These are phyloP conservation scores for Citrus hindsii DNA, from an alignment of 345 rosid genomes.

Conservation along the genomic window DNA sequence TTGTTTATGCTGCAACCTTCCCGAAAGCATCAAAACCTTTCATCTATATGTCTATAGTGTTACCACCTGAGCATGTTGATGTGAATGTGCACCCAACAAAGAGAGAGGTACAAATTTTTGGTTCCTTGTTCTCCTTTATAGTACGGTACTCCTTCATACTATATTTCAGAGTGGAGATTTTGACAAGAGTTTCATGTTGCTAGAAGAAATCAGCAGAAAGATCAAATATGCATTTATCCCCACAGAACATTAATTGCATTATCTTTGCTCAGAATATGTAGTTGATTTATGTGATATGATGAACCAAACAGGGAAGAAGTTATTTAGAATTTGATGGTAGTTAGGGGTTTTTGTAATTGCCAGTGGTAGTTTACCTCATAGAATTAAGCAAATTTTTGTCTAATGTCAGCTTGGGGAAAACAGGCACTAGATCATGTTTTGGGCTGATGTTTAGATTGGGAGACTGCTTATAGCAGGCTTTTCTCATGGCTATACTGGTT, in stretches of 20 bases:
- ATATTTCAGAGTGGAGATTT: neutral
- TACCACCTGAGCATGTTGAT: slow-evolving; percentile 94
- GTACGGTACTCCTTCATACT: neutral
- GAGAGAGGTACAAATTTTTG: slow-evolving; percentile 57
- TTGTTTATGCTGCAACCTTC: slow-evolving; percentile 89
- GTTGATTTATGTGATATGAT: neutral
- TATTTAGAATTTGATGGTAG: neutral
- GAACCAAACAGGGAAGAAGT: neutral
- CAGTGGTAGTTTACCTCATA: neutral
- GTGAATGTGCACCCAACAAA: slow-evolving; percentile 96
- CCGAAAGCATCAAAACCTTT: slow-evolving; percentile 96
- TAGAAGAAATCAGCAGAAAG: neutral
- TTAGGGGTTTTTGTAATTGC: neutral
- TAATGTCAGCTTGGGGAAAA: neutral
- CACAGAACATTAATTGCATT: no score
- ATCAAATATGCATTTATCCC: neutral
- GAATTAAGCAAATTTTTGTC: neutral
- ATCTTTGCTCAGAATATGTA: neutral
- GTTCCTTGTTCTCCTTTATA: neutral
- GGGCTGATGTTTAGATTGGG: neutral
- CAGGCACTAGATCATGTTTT: neutral
- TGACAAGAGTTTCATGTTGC: neutral
- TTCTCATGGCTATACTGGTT: neutral
- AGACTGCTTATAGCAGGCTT: neutral
- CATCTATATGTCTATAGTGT: slow-evolving; percentile 74